Evolutionary conservation across 1,139 yeast species (phyloP).

Genomic region (Sugiyamaella castrensis): DNA sequence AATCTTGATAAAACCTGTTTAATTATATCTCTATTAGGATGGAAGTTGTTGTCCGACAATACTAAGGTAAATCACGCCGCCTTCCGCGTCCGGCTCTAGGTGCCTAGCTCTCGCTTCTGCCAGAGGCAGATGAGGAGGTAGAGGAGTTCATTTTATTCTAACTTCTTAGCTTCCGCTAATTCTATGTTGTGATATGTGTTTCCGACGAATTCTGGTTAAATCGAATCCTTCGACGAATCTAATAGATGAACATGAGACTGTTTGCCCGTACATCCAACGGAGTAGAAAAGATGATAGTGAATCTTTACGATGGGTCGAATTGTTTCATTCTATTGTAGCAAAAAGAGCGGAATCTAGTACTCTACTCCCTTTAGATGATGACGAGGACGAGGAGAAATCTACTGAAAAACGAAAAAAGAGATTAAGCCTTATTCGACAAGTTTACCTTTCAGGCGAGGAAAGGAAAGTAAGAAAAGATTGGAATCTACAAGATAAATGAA

Average conservation of each 20-base stretch:
- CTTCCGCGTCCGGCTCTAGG: too few species aligned
- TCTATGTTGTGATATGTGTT: conserved; percentile 21
- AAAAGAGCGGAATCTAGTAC: neutral
- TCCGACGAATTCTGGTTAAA: conserved; percentile 17
- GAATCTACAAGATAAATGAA: too few species aligned
- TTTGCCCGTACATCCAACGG: conserved; percentile 19
- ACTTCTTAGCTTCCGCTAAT: conserved; percentile 1
- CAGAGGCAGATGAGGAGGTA: too few species aligned
- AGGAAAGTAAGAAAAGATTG: neutral
- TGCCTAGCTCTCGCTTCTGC: too few species aligned
- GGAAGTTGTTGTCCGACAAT: conserved; percentile 13
- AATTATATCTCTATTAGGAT: conserved; percentile 20
- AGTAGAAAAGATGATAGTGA: neutral
- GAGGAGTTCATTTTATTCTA: too few species aligned
- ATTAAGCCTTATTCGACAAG: conserved; percentile 3
- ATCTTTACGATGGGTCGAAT: conserved; percentile 12
- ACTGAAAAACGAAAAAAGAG: conserved; percentile 1
- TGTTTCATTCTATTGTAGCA: conserved; percentile 9
- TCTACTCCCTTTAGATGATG: neutral
- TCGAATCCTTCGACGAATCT: conserved; percentile 10
- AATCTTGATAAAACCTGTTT: conserved; percentile 4
- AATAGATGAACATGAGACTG: conserved; percentile 19
- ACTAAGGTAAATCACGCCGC: neutral
- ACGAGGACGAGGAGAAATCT: neutral
- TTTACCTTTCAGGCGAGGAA: neutral